phyloP scores from a whole-genome alignment of 805 yeast genomes.

The Candida argentea region DNA sequence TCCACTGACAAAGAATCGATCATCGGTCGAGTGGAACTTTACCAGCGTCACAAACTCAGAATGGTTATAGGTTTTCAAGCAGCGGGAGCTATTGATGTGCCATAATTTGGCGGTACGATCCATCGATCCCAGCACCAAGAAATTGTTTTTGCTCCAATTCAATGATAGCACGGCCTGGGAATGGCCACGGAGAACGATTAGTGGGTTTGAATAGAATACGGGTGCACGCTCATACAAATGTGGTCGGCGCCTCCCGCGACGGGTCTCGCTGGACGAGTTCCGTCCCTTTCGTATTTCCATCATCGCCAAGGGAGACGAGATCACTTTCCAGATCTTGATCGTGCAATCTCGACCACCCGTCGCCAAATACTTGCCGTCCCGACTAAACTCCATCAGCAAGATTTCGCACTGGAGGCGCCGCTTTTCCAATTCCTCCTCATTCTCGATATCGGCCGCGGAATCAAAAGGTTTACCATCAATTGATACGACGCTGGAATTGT shows the following conservation, averaged over 20 bases:
- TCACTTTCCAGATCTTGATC: constrained; percentile 70
- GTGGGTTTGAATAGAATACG: constrained; percentile 63
- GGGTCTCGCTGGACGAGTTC: constrained; percentile 2
- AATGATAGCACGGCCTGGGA: constrained; percentile 58
- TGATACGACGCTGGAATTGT: constrained; percentile 5
- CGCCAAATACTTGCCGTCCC: constrained; percentile 76
- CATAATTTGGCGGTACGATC: constrained; percentile 77
- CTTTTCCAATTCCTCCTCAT: constrained; percentile 4
- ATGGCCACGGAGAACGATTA: constrained; percentile 56
- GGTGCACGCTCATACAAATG: constrained; percentile 47
- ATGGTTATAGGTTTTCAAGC: constrained; percentile 57
- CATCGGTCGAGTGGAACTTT: constrained; percentile 76
- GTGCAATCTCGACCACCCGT: constrained; percentile 71
- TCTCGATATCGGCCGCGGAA: constrained; percentile 2
- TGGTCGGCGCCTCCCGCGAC: constrained; percentile 11
- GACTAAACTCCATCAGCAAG: constrained; percentile 66
- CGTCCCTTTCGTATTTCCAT: constrained; percentile 23
- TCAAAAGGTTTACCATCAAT: constrained; percentile 2
- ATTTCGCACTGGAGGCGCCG: constrained; percentile 34
- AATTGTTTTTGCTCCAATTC: constrained; percentile 85
- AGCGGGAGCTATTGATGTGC: constrained; percentile 63
- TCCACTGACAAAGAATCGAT: constrained; percentile 76
- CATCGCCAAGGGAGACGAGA: constrained; percentile 62
- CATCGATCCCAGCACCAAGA: constrained; percentile 71
- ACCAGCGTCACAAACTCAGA: constrained; percentile 79